Percentiles rank a stretch among this genome's conserved stretches.
Conservation (phyloP, 495 filamentous ascomycete species). For the Paragyromitra xinjiangensis region DNA sequence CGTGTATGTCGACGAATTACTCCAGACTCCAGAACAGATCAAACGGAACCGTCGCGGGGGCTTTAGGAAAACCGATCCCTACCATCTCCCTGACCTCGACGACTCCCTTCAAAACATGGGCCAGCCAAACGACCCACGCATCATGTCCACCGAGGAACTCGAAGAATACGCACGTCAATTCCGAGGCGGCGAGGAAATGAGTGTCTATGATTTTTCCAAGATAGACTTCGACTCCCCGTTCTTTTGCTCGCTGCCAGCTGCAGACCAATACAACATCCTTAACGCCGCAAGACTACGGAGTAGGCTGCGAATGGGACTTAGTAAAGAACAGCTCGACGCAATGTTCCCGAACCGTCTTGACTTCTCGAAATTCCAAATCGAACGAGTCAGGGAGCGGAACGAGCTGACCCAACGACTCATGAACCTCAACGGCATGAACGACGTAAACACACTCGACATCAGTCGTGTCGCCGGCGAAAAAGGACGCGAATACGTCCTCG, state of each 20-base stretch:
- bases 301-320: constrained; percentile 90
- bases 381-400: constrained; percentile 88
- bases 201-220: constrained; percentile 97
- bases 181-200: constrained; percentile 91
- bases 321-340: constrained; percentile 89
- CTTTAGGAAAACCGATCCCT: constrained; percentile 90
- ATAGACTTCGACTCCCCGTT: constrained; percentile 96
- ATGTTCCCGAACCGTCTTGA: constrained; percentile 99
- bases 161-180: constrained; percentile 94
- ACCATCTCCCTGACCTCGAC: constrained; percentile 88
- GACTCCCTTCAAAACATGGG: constrained; percentile 73
- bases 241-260: constrained; percentile 86
- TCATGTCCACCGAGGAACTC: constrained; percentile 93
- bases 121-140: constrained; percentile 85
- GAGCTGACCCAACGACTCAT: constrained; percentile 95
- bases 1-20: constrained; percentile 87
- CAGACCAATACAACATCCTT: constrained; percentile 94
- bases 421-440: constrained; percentile 91
- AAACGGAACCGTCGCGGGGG: constrained; percentile 68
- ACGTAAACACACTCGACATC: constrained; percentile 60
- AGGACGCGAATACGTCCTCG: constrained; percentile 90
- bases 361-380: constrained; percentile 95
- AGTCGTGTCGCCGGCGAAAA: constrained; percentile 84
- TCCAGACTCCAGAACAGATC: constrained; percentile 81
- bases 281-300: constrained; percentile 90